These are phyloP conservation scores for Acanthamoeba healyi DNA, from an alignment of 208 protist species.

Conservation along the genomic window DNA sequence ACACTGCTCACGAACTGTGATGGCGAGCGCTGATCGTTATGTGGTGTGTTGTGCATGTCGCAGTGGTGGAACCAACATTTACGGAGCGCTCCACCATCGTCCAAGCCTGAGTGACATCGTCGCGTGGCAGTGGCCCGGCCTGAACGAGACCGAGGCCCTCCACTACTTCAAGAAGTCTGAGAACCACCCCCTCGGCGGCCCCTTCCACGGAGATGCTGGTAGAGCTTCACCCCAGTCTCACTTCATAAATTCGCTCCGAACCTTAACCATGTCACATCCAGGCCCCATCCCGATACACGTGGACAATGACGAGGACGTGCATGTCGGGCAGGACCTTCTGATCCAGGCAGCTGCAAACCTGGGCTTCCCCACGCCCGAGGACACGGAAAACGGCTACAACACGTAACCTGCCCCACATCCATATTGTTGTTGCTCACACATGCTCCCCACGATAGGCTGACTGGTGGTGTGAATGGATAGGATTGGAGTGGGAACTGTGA, in stretches of 20 bases:
- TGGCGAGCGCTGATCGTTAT: not conserved
- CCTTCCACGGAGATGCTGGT: not conserved
- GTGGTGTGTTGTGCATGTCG: not conserved
- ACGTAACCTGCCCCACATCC: not conserved
- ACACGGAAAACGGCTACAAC: slow-evolving; percentile 21
- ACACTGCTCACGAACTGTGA: no score
- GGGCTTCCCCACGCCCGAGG: slow-evolving; percentile 1
- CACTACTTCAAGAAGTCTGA: slow-evolving; percentile 26
- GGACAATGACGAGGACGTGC: not conserved
- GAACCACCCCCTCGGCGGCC: not conserved
- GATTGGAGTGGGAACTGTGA: not conserved
- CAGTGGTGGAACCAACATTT: slow-evolving; percentile 17
- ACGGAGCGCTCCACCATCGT: not conserved
- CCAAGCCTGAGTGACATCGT: not conserved
- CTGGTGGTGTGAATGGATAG: not conserved
- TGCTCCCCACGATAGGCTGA: no score
- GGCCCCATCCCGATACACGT: not conserved
- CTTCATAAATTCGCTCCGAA: not conserved
- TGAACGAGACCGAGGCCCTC: not conserved
- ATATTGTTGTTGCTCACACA: no score
- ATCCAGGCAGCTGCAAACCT: not conserved
- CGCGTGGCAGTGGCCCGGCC: slow-evolving; percentile 8
- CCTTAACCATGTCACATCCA: not conserved
- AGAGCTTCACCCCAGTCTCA: not conserved
- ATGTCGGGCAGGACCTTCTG: not conserved